A percentile compares a stretch with the other conserved stretches of the same genome.
Conservation (phyloP, 2,329 filamentous ascomycete species). For the Talaromyces atroroseus region DNA sequence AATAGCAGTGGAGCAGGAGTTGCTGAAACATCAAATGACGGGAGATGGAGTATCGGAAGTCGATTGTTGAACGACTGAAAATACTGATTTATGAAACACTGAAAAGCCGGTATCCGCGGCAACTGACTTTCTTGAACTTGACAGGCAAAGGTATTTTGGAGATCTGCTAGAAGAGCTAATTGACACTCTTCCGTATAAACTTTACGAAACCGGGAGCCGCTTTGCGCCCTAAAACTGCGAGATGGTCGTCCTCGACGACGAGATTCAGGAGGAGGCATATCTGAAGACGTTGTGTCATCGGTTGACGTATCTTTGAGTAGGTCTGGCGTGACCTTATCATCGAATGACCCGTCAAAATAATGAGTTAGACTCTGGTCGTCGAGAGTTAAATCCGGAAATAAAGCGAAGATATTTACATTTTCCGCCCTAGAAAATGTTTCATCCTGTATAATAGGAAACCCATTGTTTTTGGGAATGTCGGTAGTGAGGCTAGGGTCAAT, state of each 20-base stretch:
- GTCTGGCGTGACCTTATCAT: background rate
- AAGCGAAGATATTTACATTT: conserved; percentile 13
- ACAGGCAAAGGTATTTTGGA: background rate
- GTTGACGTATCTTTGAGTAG: background rate
- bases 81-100: conserved; percentile 26
- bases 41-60: conserved; percentile 30
- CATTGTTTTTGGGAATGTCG: background rate
- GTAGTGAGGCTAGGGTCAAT: conserved; percentile 13
- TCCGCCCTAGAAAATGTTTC: background rate
- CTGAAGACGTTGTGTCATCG: background rate
- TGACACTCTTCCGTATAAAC: conserved; percentile 16
- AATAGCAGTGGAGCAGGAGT: conserved; percentile 27
- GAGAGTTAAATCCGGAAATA: conserved; percentile 7
- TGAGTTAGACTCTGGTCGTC: conserved; percentile 5
- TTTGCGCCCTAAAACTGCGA: conserved; percentile 5
- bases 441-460: background rate
- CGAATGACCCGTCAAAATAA: conserved; percentile 4
- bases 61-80: conserved; percentile 30
- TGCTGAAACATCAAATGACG: conserved; percentile 23
- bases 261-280: background rate
- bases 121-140: conserved; percentile 1
- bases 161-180: conserved; percentile 14
- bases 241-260: conserved; percentile 3
- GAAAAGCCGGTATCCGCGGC: conserved; percentile 16
- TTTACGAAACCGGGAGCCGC: conserved; percentile 1